Evolutionary conservation across 148 eudicot genomes (phyloP).

Genomic region (Chenopodium berlandieri): DNA sequence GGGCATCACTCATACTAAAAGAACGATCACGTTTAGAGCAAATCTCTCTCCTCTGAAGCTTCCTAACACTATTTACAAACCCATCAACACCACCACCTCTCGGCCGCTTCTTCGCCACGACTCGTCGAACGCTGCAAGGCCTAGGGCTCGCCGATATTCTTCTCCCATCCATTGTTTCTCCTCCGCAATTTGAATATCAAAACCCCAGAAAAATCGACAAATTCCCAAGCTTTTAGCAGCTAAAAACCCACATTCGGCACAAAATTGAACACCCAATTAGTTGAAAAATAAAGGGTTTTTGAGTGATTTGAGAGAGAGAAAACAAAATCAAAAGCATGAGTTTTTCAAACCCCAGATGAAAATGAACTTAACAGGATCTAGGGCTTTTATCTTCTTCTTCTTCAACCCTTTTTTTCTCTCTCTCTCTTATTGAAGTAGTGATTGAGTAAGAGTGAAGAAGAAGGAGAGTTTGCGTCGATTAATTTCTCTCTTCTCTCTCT

Average conservation of each 20-base stretch:
- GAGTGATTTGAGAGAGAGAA: background rate
- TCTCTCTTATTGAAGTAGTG: background rate
- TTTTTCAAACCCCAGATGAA: background rate
- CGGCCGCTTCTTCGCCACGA: constrained; percentile 75
- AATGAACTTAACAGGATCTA: background rate
- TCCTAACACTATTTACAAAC: constrained; percentile 86
- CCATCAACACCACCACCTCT: constrained; percentile 59
- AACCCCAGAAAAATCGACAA: background rate
- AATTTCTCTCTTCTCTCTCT: constrained; percentile 8
- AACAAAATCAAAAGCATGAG: background rate
- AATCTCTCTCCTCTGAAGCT: constrained; percentile 91
- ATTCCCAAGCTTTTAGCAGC: background rate
- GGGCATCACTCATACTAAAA: constrained; percentile 87
- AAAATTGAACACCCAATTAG: constrained; percentile 8
- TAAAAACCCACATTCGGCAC: background rate
- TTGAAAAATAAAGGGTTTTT: constrained; percentile 17
- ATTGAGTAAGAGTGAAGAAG: background rate
- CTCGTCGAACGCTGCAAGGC: constrained; percentile 74
- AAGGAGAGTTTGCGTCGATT: background rate
- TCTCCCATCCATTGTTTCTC: constrained; percentile 69
- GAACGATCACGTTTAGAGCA: constrained; percentile 76
- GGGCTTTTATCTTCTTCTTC: background rate
- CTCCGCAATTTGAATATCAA: background rate
- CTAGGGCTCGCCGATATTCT: constrained; percentile 83
- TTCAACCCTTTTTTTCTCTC: background rate